A percentile compares a stretch with the other conserved stretches of the same genome.
phyloP scores from a whole-genome alignment of 2,329 filamentous ascomycete species.

The Fusarium guadeloupense region DNA sequence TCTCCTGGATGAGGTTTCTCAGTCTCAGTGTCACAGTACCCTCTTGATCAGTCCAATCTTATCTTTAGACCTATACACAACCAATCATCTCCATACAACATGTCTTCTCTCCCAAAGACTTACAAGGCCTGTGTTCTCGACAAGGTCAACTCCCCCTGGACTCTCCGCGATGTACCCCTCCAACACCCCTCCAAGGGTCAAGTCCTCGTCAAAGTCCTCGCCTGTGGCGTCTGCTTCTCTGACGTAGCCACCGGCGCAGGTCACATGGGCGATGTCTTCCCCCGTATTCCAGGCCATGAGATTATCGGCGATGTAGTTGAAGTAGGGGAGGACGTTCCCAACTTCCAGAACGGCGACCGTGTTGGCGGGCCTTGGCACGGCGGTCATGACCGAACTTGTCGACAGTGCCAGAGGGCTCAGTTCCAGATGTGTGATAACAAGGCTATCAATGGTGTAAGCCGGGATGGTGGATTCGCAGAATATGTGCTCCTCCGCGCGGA shows the following conservation, averaged over 20 bases:
- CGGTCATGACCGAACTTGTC: constrained; percentile 70
- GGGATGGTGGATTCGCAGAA: constrained; percentile 74
- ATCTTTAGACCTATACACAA: neutral
- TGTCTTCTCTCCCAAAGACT: constrained; percentile 65
- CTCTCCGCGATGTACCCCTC: constrained; percentile 68
- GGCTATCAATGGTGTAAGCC: constrained; percentile 70
- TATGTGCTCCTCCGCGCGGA: constrained; percentile 69
- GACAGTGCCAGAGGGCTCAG: constrained; percentile 67
- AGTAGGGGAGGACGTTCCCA: constrained; percentile 64
- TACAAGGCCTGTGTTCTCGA: constrained; percentile 73
- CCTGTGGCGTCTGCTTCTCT: constrained; percentile 76
- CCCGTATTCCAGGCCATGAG: constrained; percentile 75
- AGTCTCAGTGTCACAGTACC: neutral
- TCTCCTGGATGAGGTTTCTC: neutral
- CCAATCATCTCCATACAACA: constrained; percentile 1
- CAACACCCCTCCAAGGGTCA: constrained; percentile 64
- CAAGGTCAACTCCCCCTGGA: constrained; percentile 60
- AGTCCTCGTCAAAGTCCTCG: constrained; percentile 75
- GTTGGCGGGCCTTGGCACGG: constrained; percentile 63
- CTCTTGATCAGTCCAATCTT: neutral
- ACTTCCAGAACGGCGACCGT: constrained; percentile 70
- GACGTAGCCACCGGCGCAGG: constrained; percentile 62
- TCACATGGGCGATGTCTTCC: constrained; percentile 64
- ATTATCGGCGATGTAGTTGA: constrained; percentile 73
- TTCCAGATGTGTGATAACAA: constrained; percentile 75